Conservation (phyloP, 2,329 filamentous ascomycete species). For the Blumeria hordei region DNA sequence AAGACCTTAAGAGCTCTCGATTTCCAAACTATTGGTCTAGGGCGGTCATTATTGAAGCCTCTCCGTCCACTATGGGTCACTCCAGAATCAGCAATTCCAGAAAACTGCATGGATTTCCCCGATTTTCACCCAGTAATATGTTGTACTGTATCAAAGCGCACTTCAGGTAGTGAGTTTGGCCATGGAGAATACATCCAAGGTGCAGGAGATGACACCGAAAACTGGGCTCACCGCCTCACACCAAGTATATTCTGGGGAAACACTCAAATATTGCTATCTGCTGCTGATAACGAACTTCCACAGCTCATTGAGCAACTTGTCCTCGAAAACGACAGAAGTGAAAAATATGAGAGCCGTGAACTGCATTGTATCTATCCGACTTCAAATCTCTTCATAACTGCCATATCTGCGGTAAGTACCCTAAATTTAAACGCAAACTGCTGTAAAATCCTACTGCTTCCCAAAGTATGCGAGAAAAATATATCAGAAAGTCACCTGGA, state of each 20-base stretch:
- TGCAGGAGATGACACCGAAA: slow-evolving; percentile 83
- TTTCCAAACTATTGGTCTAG: slow-evolving; percentile 30
- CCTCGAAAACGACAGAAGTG: slow-evolving; percentile 3
- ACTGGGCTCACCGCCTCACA: slow-evolving; percentile 67
- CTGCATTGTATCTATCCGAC: slow-evolving; percentile 11
- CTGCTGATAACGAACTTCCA: slow-evolving; percentile 39
- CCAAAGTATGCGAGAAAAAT: slow-evolving; percentile 19
- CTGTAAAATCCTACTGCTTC: slow-evolving; percentile 18
- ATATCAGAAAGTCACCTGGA: slow-evolving; percentile 18
- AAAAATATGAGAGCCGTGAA: not conserved
- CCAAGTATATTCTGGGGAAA: slow-evolving; percentile 61
- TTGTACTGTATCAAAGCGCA: slow-evolving; percentile 59
- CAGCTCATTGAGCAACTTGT: slow-evolving; percentile 24
- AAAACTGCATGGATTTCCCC: slow-evolving; percentile 21
- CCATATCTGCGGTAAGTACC: slow-evolving; percentile 4
- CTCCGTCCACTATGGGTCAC: slow-evolving; percentile 63
- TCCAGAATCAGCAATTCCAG: slow-evolving; percentile 30
- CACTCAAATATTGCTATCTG: slow-evolving; percentile 29
- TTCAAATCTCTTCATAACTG: slow-evolving; percentile 10
- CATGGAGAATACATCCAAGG: slow-evolving; percentile 74
- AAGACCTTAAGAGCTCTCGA: slow-evolving; percentile 29
- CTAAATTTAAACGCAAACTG: not conserved
- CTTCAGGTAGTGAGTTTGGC: slow-evolving; percentile 41
- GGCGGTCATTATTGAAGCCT: slow-evolving; percentile 38
- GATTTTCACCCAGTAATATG: slow-evolving; percentile 53